A percentile compares a stretch with the other conserved stretches of the same genome.
Evolutionary conservation across 2,329 filamentous ascomycete genomes (phyloP).

Genomic region (Emmonsiellopsis sp.): DNA sequence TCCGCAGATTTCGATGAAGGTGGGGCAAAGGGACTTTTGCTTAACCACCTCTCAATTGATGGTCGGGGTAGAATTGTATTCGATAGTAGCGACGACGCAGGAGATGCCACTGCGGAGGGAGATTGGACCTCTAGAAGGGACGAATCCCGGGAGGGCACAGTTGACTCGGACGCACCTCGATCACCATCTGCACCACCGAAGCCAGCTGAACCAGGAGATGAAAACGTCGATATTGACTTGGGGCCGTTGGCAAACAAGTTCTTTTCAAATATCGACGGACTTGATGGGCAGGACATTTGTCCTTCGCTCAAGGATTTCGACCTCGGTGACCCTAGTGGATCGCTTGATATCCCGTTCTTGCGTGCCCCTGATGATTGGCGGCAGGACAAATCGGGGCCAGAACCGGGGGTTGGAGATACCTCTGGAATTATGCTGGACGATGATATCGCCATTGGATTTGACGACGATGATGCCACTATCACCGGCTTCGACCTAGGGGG

Average conservation of each 20-base stretch:
- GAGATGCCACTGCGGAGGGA: constrained; percentile 40
- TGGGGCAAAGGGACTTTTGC: constrained; percentile 83
- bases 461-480: constrained; percentile 61
- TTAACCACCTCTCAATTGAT: constrained; percentile 97
- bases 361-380: constrained; percentile 82
- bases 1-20: constrained; percentile 98
- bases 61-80: constrained; percentile 88
- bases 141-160: constrained; percentile 30
- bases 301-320: constrained; percentile 92
- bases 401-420: constrained; percentile 51
- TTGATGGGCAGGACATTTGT: constrained; percentile 87
- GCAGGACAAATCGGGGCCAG: constrained; percentile 52
- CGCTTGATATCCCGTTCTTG: constrained; percentile 83
- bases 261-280: constrained; percentile 66
- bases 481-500: constrained; percentile 60
- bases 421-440: constrained; percentile 81
- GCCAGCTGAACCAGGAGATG: constrained; percentile 27
- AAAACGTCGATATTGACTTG: constrained; percentile 71
- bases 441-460: constrained; percentile 73
- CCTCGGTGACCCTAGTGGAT: constrained; percentile 73
- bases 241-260: constrained; percentile 65
- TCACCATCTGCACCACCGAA: constrained; percentile 23
- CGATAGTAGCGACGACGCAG: constrained; percentile 85
- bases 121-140: constrained; percentile 23
- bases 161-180: constrained; percentile 35